Percentiles rank a stretch among this genome's conserved stretches.
Conservation (phyloP, 1,284 basidiomycete genomes). For the Malassezia obtusa region DNA sequence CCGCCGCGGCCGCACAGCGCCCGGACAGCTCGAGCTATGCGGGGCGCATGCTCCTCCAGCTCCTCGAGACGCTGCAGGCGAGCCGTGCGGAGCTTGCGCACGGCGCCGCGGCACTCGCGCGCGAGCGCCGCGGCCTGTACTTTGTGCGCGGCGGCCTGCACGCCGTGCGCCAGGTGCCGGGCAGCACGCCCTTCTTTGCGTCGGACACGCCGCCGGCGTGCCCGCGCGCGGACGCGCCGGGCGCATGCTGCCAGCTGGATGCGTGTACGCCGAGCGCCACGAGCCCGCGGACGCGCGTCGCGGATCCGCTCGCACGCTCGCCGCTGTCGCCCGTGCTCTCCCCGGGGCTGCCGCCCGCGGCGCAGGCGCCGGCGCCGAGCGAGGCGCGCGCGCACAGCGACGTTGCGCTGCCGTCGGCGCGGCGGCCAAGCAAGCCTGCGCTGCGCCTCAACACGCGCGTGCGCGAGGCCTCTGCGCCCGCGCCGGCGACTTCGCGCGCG, state of each 20-base stretch:
- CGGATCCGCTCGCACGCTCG: no score
- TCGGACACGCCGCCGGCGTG: not conserved
- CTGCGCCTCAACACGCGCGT: not conserved
- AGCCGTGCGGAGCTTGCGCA: not conserved
- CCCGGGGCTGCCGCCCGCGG: no score
- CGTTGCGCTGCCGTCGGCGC: no score
- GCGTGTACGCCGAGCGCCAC: no score
- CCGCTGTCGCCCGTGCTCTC: no score
- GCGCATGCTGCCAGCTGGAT: no score
- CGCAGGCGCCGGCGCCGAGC: no score
- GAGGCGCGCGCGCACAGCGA: no score
- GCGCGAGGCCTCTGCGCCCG: not conserved
- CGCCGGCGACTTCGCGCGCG: not conserved
- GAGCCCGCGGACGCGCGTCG: no score
- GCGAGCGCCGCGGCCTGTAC: slow-evolving; percentile 5
- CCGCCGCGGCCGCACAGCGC: not conserved
- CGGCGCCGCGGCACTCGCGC: not conserved
- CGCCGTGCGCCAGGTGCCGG: not conserved
- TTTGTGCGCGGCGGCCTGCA: slow-evolving; percentile 6
- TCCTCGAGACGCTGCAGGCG: not conserved
- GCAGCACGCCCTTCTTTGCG: not conserved
- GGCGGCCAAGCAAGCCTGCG: not conserved
- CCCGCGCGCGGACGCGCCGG: no score
- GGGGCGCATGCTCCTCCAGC: slow-evolving; percentile 6
- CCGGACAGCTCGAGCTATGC: slow-evolving; percentile 1